phyloP scores from a whole-genome alignment of 192 early-diverging fungal species.

The Spizellomyces punctatus region DNA sequence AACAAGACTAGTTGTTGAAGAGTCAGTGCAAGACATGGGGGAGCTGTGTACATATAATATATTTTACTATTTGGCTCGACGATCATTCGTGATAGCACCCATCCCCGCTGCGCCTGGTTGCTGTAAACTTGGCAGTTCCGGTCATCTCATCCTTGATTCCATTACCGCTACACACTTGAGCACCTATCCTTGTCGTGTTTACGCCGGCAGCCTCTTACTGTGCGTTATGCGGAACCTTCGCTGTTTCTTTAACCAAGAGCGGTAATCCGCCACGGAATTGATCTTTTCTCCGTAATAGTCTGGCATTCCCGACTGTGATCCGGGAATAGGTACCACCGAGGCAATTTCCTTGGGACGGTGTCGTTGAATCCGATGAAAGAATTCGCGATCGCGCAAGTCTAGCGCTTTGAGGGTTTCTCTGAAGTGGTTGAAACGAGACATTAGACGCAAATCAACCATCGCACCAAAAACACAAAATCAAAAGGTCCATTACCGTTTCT shows the following conservation, averaged over 20 bases:
- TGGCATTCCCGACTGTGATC: conserved; percentile 53
- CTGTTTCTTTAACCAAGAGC: conserved; percentile 88
- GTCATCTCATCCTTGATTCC: too few relatives aligned
- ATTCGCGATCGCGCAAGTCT: conserved; percentile 39
- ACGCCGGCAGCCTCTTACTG: background rate
- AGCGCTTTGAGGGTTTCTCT: conserved; percentile 7
- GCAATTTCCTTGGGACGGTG: conserved; percentile 52
- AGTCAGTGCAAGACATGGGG: too few relatives aligned
- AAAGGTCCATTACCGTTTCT: conserved; percentile 31
- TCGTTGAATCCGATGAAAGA: conserved; percentile 44
- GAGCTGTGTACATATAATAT: too few relatives aligned
- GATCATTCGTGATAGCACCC: too few relatives aligned
- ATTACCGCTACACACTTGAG: too few relatives aligned
- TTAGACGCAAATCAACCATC: background rate
- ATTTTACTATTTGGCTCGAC: too few relatives aligned
- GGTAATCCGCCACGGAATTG: conserved; percentile 78
- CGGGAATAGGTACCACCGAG: conserved; percentile 14
- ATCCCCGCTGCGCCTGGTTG: too few relatives aligned
- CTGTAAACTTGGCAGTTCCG: too few relatives aligned
- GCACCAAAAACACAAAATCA: background rate
- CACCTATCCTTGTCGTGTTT: background rate
- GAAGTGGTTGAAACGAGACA: background rate
- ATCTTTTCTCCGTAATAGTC: conserved; percentile 95
- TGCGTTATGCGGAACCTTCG: conserved; percentile 12
- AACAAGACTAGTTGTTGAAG: too few relatives aligned